Conservation (phyloP, 78 protist species). For the Dictyostelium firmibasis region DNA sequence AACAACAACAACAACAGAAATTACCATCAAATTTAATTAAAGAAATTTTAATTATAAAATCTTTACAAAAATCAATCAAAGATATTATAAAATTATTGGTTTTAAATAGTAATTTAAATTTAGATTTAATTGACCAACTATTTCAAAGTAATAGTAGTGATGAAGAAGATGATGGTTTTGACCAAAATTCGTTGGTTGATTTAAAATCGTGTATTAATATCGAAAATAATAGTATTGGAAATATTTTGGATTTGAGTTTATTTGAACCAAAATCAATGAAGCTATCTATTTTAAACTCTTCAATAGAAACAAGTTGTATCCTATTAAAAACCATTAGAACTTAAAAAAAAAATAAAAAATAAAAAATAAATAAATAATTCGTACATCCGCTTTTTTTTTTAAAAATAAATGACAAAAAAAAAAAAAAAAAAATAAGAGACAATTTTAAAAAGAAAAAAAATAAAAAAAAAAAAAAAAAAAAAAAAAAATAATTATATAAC, state of each 20-base stretch:
- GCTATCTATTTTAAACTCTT: constrained; percentile 1
- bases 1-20: too few relatives aligned
- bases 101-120: constrained; percentile 7
- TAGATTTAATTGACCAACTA: background rate
- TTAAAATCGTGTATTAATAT: background rate
- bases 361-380: too few relatives aligned
- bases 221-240: background rate
- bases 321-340: background rate
- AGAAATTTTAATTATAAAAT: background rate
- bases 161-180: background rate
- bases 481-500: background rate
- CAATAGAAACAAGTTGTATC: background rate
- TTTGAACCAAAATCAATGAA: background rate
- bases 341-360: background rate
- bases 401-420: too few relatives aligned
- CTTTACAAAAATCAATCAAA: background rate
- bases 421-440: too few relatives aligned
- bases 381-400: too few relatives aligned
- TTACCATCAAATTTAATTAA: background rate
- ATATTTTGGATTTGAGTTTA: background rate
- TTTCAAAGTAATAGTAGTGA: background rate
- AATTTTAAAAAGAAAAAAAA: too few relatives aligned
- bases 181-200: background rate
- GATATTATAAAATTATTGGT: background rate
- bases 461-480: too few relatives aligned